These are phyloP conservation scores for Boletus insuetus DNA, from an alignment of 768 basidiomycete genomes.

Conservation along the genomic window DNA sequence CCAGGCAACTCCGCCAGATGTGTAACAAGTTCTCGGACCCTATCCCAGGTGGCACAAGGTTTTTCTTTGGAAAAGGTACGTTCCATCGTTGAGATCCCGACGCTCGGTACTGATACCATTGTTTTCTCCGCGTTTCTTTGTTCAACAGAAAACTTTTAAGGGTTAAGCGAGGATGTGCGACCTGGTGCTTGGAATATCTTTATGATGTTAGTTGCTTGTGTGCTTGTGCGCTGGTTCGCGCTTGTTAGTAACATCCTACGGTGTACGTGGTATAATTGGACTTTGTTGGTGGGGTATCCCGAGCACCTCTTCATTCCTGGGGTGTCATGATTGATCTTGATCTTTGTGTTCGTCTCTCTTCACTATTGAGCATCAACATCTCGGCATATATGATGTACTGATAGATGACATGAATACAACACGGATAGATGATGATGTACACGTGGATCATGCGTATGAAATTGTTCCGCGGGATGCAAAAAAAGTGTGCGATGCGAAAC, in stretches of 20 bases:
- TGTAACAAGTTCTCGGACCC: constrained; percentile 83
- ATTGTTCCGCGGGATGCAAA: not conserved
- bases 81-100: not conserved
- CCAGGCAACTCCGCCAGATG: constrained; percentile 69
- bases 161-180: not conserved
- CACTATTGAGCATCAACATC: too few relatives aligned
- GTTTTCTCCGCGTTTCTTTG: not conserved
- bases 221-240: constrained; percentile 5
- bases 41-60: constrained; percentile 67
- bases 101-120: not conserved
- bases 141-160: constrained; percentile 23
- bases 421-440: not conserved
- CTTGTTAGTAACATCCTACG: too few relatives aligned
- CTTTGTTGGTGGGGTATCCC: not conserved
- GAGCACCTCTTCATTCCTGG: not conserved
- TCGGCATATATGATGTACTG: too few relatives aligned
- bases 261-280: not conserved
- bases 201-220: not conserved
- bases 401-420: too few relatives aligned
- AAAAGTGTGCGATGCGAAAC: not conserved
- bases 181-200: not conserved
- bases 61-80: constrained; percentile 89
- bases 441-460: not conserved
- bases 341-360: too few relatives aligned
- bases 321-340: not conserved